Percentiles rank a stretch among this genome's conserved stretches.
Conservation (phyloP, 2,329 filamentous ascomycete genomes). For the Acarospora socialis region DNA sequence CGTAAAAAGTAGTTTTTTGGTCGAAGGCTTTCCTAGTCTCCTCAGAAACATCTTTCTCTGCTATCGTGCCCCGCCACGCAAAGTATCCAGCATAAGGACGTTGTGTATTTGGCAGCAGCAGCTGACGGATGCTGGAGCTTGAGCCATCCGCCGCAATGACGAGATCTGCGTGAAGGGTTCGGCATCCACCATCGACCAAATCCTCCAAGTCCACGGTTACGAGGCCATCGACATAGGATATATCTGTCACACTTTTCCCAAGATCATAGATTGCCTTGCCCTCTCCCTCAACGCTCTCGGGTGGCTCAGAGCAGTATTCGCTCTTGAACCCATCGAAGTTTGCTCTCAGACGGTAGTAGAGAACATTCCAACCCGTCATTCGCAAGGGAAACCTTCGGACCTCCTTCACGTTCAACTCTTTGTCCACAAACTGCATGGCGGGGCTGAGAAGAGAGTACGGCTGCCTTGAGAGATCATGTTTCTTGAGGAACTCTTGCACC, state of each 20-base stretch:
- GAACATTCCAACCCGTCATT: slow-evolving; percentile 37
- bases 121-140: slow-evolving; percentile 15
- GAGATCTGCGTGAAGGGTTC: slow-evolving; percentile 5
- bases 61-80: slow-evolving; percentile 19
- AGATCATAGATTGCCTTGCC: slow-evolving; percentile 1
- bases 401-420: neutral
- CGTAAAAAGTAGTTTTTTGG: too few species aligned
- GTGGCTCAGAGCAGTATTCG: slow-evolving; percentile 1
- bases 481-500: neutral
- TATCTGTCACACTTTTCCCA: slow-evolving; percentile 1
- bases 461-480: neutral
- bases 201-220: slow-evolving; percentile 1
- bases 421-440: slow-evolving; percentile 2
- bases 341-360: slow-evolving; percentile 32
- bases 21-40: too few species aligned
- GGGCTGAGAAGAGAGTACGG: slow-evolving; percentile 1
- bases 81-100: slow-evolving; percentile 21
- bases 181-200: neutral
- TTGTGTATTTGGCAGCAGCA: slow-evolving; percentile 17
- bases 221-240: neutral
- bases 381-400: slow-evolving; percentile 21
- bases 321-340: slow-evolving; percentile 26
- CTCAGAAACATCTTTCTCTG: too few species aligned
- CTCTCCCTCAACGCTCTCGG: neutral
- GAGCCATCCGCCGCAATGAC: slow-evolving; percentile 12